phyloP scores from a whole-genome alignment of 371 early-diverging fungal genomes.

The Circinella minor region DNA sequence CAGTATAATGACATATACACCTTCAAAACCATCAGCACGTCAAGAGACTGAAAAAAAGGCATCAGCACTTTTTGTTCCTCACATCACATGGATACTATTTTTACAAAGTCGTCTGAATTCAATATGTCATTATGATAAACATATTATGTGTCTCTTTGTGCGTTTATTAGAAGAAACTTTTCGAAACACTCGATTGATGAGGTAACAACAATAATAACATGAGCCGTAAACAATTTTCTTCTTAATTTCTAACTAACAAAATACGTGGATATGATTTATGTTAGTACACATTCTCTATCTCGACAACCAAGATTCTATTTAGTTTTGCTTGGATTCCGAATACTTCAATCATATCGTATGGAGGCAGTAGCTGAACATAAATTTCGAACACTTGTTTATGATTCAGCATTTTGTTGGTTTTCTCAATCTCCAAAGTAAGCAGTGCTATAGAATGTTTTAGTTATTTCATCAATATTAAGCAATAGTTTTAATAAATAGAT shows the following conservation, averaged over 20 bases:
- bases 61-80: constrained; percentile 70
- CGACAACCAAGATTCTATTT: constrained; percentile 82
- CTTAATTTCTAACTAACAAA: too few species aligned
- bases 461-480: background rate
- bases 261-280: too few species aligned
- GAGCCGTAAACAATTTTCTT: too few species aligned
- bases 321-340: constrained; percentile 75
- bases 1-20: constrained; percentile 88
- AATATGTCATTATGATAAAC: constrained; percentile 73
- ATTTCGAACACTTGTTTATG: constrained; percentile 68
- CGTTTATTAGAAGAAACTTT: constrained; percentile 79
- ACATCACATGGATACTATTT: constrained; percentile 86
- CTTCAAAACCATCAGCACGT: constrained; percentile 79
- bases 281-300: constrained; percentile 70
- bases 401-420: constrained; percentile 79
- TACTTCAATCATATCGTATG: constrained; percentile 70
- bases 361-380: constrained; percentile 69
- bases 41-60: constrained; percentile 65
- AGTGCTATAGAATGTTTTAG: background rate
- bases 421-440: constrained; percentile 62
- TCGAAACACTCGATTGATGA: constrained; percentile 59
- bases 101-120: constrained; percentile 82
- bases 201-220: background rate
- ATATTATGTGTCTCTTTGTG: constrained; percentile 71
- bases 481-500: constrained; percentile 31